Percentiles rank a stretch among this genome's conserved stretches.
phyloP scores from a whole-genome alignment of 2,329 filamentous ascomycete genomes.

The Alternaria rosae region DNA sequence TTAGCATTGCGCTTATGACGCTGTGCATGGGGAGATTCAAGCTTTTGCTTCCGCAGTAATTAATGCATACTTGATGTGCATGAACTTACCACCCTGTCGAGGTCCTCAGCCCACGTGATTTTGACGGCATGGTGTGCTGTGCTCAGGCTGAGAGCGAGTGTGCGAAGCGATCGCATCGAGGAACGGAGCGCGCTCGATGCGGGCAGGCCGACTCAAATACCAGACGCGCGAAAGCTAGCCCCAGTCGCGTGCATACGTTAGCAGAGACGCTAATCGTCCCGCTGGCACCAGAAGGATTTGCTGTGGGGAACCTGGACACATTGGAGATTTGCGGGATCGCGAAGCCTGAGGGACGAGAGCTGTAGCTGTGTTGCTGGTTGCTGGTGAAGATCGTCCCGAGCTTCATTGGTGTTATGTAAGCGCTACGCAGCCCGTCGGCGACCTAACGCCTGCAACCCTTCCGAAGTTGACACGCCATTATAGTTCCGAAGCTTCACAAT shows the following conservation, averaged over 20 bases:
- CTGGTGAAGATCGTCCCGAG: background rate
- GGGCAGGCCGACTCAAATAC: slow-evolving; percentile 11
- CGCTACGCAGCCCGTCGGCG: background rate
- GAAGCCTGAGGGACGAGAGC: background rate
- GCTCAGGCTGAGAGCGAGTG: slow-evolving; percentile 5
- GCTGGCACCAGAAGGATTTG: slow-evolving; percentile 1
- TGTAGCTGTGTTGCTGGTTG: background rate
- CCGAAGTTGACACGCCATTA: too few species aligned
- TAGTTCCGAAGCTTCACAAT: background rate
- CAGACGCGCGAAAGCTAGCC: slow-evolving; percentile 8
- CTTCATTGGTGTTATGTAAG: slow-evolving; percentile 1
- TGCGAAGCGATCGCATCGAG: slow-evolving; percentile 13
- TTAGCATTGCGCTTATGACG: slow-evolving; percentile 10
- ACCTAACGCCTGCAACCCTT: too few species aligned
- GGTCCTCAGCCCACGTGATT: slow-evolving; percentile 54
- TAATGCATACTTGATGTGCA: background rate
- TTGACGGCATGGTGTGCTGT: slow-evolving; percentile 43
- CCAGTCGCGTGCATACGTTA: slow-evolving; percentile 7
- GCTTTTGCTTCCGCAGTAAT: background rate
- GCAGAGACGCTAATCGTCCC: slow-evolving; percentile 1
- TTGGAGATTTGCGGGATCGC: background rate
- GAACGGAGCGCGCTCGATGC: slow-evolving; percentile 14
- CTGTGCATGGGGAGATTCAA: background rate
- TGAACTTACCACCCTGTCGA: slow-evolving; percentile 53
- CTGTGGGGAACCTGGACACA: background rate